Percentiles rank a stretch among this genome's conserved stretches.
These are phyloP conservation scores for Teunomyces pallodes DNA, from an alignment of 805 yeast species.

Conservation along the genomic window DNA sequence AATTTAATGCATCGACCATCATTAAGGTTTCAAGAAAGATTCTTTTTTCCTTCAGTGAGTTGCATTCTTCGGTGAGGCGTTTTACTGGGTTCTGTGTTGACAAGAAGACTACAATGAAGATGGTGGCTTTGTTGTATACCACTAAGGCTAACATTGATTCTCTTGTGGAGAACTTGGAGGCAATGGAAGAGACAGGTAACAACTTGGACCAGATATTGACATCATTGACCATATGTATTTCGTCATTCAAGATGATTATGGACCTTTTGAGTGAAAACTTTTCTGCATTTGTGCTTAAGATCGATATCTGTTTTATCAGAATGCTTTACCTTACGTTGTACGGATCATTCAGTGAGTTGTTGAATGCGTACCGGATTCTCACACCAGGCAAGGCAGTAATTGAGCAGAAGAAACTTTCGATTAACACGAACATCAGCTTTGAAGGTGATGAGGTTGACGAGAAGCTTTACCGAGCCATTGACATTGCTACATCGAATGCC, in stretches of 20 bases:
- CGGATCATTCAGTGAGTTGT: constrained; percentile 64
- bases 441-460: constrained; percentile 58
- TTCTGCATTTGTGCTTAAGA: constrained; percentile 47
- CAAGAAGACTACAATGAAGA: constrained; percentile 50
- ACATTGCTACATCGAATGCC: constrained; percentile 63
- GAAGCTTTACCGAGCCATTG: constrained; percentile 62
- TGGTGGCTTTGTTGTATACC: constrained; percentile 49
- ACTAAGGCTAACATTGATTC: constrained; percentile 56
- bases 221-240: constrained; percentile 32
- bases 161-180: constrained; percentile 55
- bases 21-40: constrained; percentile 58
- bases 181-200: constrained; percentile 40
- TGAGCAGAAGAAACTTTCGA: constrained; percentile 15
- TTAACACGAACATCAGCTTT: constrained; percentile 17
- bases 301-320: constrained; percentile 64
- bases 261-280: constrained; percentile 47
- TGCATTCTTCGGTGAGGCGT: constrained; percentile 57
- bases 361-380: constrained; percentile 58
- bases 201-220: constrained; percentile 28
- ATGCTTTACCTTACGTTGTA: constrained; percentile 58
- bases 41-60: constrained; percentile 60
- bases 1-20: constrained; percentile 14
- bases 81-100: constrained; percentile 59
- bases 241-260: constrained; percentile 53
- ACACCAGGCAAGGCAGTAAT: constrained; percentile 15